Base-by-base conservation (phyloP, 2,329 filamentous ascomycete species). In the Colletotrichum falcatum region DNA sequence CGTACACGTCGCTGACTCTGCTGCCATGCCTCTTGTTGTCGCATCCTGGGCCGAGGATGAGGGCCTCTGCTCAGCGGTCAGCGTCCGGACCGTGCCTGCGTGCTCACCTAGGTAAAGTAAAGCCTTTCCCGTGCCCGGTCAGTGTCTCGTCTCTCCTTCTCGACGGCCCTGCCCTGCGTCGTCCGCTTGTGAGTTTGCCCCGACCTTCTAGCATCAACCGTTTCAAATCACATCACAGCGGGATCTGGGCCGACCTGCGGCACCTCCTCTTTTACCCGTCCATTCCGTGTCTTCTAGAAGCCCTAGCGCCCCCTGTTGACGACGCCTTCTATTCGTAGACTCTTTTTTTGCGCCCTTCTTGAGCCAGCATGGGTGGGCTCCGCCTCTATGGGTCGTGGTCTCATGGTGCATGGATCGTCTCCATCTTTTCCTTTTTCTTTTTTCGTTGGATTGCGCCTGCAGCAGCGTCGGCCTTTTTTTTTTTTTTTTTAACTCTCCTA, bases 201-300 rank as follows among this genome's bases (percentile, higher is more conserved):
- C 64, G 53, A 61, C 49, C 58, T 63, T 71, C 68, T 44, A 71
- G 64, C 68, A 68, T 68, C 68, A 68, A 59, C 68, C 64, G 68
- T 71, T 71, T 71, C 68, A 71, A 62, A 71, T 63, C 58, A 67
- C 64, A 71, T 71, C 68, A 63, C 68, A 54, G 68, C 68, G 58
- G 68, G 59, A 71, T 62, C 64, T 71, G 53, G 59, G 58, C 68
- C 68, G 67, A 70, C 58, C 37, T 61, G 67, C 67, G 58, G 67
- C 51, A 54, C 68, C 68, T 71, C 68, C 64, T 68, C 68, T 63
- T 67, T 62, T 71, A 71, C 59, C 68, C 68, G 64, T 39, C 58
- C 53, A 51, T 71, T 71, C 58, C 58, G 68, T 68, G 68, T 46
- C 64, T 71, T 71, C 68, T 71, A 71, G 68, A 71, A 71, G 53